Base-by-base conservation (phyloP, 495 filamentous ascomycete species). In the Lentithecium fluviatile region DNA sequence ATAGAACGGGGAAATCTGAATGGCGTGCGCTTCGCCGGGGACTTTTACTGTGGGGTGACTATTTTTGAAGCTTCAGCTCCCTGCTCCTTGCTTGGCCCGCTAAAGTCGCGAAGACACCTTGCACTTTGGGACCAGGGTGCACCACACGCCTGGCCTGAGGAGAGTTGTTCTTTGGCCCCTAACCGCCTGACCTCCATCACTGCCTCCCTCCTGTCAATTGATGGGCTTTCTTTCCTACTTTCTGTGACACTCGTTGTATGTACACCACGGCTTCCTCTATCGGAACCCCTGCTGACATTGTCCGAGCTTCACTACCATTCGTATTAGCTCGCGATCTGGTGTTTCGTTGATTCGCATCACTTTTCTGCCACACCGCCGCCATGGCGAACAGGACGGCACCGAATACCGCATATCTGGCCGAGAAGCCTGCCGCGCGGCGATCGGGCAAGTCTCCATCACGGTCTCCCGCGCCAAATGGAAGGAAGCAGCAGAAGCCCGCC, bases 371-470 rank as follows among this genome's bases (percentile, higher is more conserved):
- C 13, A 24, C 40, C 66, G 66, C 66, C 58, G 42, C 25, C 48
- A 69, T 69, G 66, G 66, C 66, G 62, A 60, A 51, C 56, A 56
- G 62, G 46, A 56, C 58, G 19, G 26, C 62, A 17, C 45, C 38
- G 13, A 59, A 52, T 42, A 42, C n/a, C n/a, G n/a, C 48, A 23
- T 56, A 60, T 42, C 52, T 68, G n/a, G 29, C 32, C 25, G 66
- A 69, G 56, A 65, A 59, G 43, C 57, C 47, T 13, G 38, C 58
- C 47, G 49, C 52, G 17, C 56, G 52, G 19, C 52, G 54, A 24
- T 59, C 54, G 19, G 68, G 68, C 17, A 70, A 55, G 56, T 70
- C 68, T 7, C 62, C 62, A 6, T 68, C 68, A 21, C 57, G 65
- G 36, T 67, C 60, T 3, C 62, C 60, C 20, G 59, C 51, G n/a